Conservation (phyloP, 306 rosid species). For the Begonia fuchsioides region DNA sequence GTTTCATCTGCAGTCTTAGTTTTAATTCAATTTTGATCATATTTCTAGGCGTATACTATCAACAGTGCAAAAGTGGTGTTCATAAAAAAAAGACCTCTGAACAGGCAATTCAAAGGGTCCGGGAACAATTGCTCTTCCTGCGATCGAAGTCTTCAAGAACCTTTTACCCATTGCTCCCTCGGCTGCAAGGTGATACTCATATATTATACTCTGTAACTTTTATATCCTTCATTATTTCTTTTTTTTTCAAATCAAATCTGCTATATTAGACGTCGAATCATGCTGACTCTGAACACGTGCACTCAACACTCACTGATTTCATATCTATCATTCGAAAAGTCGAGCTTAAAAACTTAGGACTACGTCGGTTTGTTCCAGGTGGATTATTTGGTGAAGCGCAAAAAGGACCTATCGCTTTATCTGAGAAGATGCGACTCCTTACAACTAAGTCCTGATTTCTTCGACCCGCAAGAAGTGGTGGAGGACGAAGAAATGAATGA, state of each 20-base stretch:
- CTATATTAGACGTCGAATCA: background rate
- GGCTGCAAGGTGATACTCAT: conserved; percentile 62
- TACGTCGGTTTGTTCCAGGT: conserved; percentile 22
- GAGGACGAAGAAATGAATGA: conserved; percentile 58
- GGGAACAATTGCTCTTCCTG: conserved; percentile 95
- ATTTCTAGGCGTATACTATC: conserved; percentile 65
- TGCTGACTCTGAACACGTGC: no score
- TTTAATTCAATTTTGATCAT: background rate
- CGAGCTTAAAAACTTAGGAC: no score
- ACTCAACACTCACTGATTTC: no score
- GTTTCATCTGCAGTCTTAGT: background rate
- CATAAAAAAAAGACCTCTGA: conserved; percentile 93
- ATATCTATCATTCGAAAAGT: no score
- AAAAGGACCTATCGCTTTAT: conserved; percentile 54
- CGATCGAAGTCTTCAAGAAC: conserved; percentile 92
- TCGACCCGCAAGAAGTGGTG: conserved; percentile 68
- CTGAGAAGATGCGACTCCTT: conserved; percentile 50
- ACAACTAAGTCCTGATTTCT: conserved; percentile 64
- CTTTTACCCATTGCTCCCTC: conserved; percentile 85
- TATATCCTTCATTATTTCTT: background rate
- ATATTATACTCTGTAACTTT: background rate
- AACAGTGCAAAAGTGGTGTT: conserved; percentile 95
- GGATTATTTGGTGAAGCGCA: conserved; percentile 66
- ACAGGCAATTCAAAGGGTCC: conserved; percentile 91
- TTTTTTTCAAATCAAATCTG: background rate